These are phyloP conservation scores for Mallotus japonicus DNA, from an alignment of 441 rosid genomes.

Conservation along the genomic window DNA sequence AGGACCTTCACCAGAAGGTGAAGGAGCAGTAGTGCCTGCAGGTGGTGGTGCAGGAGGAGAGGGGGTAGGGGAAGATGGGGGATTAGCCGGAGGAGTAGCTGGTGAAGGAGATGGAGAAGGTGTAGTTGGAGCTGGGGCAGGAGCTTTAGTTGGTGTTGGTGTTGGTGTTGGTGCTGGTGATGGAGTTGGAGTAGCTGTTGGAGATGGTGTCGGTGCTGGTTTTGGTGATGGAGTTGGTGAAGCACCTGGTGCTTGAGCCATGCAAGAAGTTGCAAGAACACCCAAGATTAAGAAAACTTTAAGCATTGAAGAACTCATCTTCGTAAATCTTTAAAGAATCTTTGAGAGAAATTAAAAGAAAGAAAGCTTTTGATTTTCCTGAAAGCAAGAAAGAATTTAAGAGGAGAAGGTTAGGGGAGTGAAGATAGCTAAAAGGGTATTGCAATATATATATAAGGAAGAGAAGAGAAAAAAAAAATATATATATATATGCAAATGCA, in stretches of 20 bases:
- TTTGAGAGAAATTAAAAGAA: not conserved
- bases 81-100: conserved; percentile 21
- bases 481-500: conserved; percentile 7
- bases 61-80: conserved; percentile 1
- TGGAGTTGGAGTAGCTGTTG: conserved; percentile 34
- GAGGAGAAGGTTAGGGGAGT: not conserved
- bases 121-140: conserved; percentile 36
- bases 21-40: not conserved
- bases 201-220: conserved; percentile 31
- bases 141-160: conserved; percentile 31
- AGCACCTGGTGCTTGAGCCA: conserved; percentile 66
- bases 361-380: not conserved
- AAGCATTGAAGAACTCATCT: conserved; percentile 46
- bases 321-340: not conserved
- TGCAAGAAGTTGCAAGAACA: conserved; percentile 58
- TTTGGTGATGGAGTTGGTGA: conserved; percentile 43
- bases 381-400: not conserved
- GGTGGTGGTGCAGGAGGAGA: conserved; percentile 38
- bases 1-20: conserved; percentile 19
- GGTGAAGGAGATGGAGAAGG: conserved; percentile 33
- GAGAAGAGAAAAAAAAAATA: too few relatives aligned
- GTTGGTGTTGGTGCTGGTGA: conserved; percentile 28
- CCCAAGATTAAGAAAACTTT: conserved; percentile 46
- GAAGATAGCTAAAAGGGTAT: conserved; percentile 1
- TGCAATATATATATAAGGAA: too few relatives aligned